Percentiles rank a stretch among this genome's conserved stretches.
Evolutionary conservation across 2,329 filamentous ascomycete species (phyloP).

Genomic region (Penicillium sp.): DNA sequence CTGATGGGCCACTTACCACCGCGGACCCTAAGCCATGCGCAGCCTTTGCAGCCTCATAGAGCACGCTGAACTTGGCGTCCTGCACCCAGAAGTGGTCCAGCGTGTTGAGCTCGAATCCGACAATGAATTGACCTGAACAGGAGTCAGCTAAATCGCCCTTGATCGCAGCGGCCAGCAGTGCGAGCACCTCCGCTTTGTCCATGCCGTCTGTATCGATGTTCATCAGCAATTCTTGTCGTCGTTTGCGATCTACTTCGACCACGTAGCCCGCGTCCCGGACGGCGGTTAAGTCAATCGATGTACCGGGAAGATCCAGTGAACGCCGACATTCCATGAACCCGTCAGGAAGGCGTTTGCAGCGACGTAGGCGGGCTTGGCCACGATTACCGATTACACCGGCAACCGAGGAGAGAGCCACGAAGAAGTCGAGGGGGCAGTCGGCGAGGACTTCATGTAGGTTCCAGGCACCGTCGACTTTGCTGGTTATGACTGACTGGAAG

Average conservation of each 20-base stretch:
- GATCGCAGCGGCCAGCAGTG: slow-evolving; percentile 56
- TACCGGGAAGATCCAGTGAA: slow-evolving; percentile 28
- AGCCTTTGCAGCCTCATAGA: slow-evolving; percentile 47
- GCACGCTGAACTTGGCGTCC: slow-evolving; percentile 58
- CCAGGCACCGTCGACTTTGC: slow-evolving; percentile 31
- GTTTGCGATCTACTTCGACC: slow-evolving; percentile 21
- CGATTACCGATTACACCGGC: slow-evolving; percentile 32
- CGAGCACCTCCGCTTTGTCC: slow-evolving; percentile 56
- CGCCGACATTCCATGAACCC: slow-evolving; percentile 31
- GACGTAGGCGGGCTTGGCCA: slow-evolving; percentile 31
- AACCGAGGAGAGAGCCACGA: slow-evolving; percentile 32
- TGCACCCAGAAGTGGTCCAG: slow-evolving; percentile 55
- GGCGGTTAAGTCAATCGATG: slow-evolving; percentile 33
- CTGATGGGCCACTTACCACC: slow-evolving; percentile 18
- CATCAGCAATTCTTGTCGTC: slow-evolving; percentile 27
- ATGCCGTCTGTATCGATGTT: slow-evolving; percentile 28
- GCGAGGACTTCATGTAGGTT: slow-evolving; percentile 34
- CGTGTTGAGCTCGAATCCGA: slow-evolving; percentile 52
- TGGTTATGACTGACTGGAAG: slow-evolving; percentile 20
- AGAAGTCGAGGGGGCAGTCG: slow-evolving; percentile 28
- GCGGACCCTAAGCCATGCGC: slow-evolving; percentile 7
- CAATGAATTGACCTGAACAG: slow-evolving; percentile 57
- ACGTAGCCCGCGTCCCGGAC: slow-evolving; percentile 29
- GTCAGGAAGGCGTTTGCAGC: slow-evolving; percentile 33
- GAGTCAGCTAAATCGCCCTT: slow-evolving; percentile 45